Conservation (phyloP, 352 stramenopile genomes). For the Pythium oligandrum region DNA sequence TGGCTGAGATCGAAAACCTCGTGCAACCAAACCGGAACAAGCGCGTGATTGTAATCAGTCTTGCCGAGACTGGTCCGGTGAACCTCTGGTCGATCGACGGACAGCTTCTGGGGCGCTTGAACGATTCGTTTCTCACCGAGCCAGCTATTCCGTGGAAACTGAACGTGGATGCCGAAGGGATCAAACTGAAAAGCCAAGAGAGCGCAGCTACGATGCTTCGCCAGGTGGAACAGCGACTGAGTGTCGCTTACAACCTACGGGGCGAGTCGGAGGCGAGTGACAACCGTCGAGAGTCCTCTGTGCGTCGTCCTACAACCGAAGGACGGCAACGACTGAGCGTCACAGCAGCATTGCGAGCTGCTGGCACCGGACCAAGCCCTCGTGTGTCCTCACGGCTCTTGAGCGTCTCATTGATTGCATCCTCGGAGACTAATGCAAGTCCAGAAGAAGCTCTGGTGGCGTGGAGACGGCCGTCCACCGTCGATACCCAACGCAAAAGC, state of each 20-base stretch:
- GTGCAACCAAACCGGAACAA: slow-evolving; percentile 12
- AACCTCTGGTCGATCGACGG: slow-evolving; percentile 34
- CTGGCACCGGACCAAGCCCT: too few species aligned
- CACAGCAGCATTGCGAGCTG: too few species aligned
- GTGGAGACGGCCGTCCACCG: too few species aligned
- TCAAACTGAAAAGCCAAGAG: slow-evolving; percentile 10
- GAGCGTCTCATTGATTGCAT: too few species aligned
- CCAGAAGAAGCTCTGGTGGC: too few species aligned
- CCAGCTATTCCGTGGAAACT: slow-evolving; percentile 6
- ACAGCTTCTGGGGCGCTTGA: slow-evolving; percentile 23
- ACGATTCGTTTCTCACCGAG: too few species aligned
- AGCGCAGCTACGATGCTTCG: slow-evolving; percentile 9
- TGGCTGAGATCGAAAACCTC: slow-evolving; percentile 6
- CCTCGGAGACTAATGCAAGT: too few species aligned
- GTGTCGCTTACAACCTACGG: too few species aligned
- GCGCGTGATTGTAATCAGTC: slow-evolving; percentile 17
- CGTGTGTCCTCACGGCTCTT: too few species aligned
- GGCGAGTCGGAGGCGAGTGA: background rate
- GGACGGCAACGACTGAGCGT: too few species aligned
- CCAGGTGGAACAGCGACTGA: slow-evolving; percentile 8
- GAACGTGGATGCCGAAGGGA: slow-evolving; percentile 3
- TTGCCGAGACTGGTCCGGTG: slow-evolving; percentile 24
- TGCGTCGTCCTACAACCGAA: too few species aligned
- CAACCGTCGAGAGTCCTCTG: background rate
- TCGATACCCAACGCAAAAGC: too few species aligned